Evolutionary conservation across 2,329 filamentous ascomycete species (phyloP), one percentile per base, ranked within the genome.

Genomic region (Penicillium sp.): DNA sequence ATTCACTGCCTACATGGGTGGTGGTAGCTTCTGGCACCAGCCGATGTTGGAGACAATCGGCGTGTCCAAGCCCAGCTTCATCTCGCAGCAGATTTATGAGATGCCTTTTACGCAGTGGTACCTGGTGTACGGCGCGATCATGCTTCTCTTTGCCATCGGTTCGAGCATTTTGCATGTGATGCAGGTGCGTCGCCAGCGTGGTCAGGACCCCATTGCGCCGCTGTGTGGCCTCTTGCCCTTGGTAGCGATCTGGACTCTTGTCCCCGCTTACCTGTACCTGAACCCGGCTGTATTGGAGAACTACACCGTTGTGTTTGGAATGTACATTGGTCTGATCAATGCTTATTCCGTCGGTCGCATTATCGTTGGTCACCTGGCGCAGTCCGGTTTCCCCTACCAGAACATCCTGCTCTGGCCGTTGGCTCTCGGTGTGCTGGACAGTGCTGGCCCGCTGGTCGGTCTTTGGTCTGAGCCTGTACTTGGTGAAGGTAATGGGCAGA

Each of bases 261-360:
- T 96, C 61, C 82, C 87, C 3, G 78, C 84, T 29, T 99, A 98
- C 76, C 82, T 98, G 56, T 87, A 85, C 69, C 85, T 98, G 63
- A 91, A 97, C 73, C 93, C 93, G 4, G 79, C 84, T 61, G 96
- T 98, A 68, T 84, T 96, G 61, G 81, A 89, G 74, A 81, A 88
- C 70, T 91, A 98, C 72, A 82, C 97, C 9, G 85, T 99, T 19
- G 93, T 95, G 1, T 98, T 99, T 74, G 82, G 89, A 62, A 82
- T 98, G 72, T 97, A 95, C 72, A 89, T 90, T 43, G 93, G 93
- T 54, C 80, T 98, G 56, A 83, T 96, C 71, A 98, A 98, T 72
- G 93, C 95, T 59, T 98, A 97, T 79, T 90, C 90, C 51, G 93
- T 98, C 56, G 93, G 93, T 7, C 90, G 93, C 74, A 97, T 98